Percentiles rank a stretch among this genome's conserved stretches.
These are phyloP conservation scores for Afroboletus lepidellus DNA, from an alignment of 1,284 basidiomycete genomes.

Conservation along the genomic window DNA sequence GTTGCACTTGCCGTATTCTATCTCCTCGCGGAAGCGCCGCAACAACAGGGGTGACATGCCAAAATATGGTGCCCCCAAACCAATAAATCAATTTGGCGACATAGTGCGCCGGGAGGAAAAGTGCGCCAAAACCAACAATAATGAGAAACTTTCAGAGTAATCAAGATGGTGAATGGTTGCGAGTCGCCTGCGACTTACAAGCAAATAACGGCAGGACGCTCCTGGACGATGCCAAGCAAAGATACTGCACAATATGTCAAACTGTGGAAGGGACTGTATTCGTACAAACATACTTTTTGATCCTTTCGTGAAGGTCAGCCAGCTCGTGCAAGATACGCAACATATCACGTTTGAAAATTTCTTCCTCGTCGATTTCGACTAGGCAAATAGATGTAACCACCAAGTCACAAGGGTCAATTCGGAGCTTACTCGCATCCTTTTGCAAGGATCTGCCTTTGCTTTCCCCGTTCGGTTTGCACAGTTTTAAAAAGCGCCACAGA, in stretches of 20 bases:
- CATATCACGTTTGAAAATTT: slow-evolving; percentile 44
- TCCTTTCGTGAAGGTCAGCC: slow-evolving; percentile 63
- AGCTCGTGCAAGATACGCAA: slow-evolving; percentile 46
- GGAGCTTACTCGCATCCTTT: slow-evolving; percentile 18
- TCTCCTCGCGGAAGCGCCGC: slow-evolving; percentile 48
- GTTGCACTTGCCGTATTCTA: slow-evolving; percentile 41
- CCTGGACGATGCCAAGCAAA: slow-evolving; percentile 61
- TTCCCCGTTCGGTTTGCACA: slow-evolving; percentile 34
- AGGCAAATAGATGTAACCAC: neutral
- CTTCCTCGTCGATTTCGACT: slow-evolving; percentile 28
- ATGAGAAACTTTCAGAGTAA: slow-evolving; percentile 30
- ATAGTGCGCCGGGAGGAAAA: slow-evolving; percentile 49
- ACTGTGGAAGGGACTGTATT: neutral
- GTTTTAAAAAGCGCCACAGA: slow-evolving; percentile 49
- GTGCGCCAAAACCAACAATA: slow-evolving; percentile 38
- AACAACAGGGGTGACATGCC: slow-evolving; percentile 63
- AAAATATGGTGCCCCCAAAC: slow-evolving; percentile 51
- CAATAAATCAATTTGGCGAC: slow-evolving; percentile 49
- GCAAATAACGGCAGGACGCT: slow-evolving; percentile 47
- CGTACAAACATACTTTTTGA: slow-evolving; percentile 53
- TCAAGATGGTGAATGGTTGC: neutral
- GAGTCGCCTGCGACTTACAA: slow-evolving; percentile 36
- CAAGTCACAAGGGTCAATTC: neutral
- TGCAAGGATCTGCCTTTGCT: slow-evolving; percentile 26
- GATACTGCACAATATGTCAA: slow-evolving; percentile 40